phyloP scores from a whole-genome alignment of 176 grass and related monocot species.

The Elymus sibiricus region DNA sequence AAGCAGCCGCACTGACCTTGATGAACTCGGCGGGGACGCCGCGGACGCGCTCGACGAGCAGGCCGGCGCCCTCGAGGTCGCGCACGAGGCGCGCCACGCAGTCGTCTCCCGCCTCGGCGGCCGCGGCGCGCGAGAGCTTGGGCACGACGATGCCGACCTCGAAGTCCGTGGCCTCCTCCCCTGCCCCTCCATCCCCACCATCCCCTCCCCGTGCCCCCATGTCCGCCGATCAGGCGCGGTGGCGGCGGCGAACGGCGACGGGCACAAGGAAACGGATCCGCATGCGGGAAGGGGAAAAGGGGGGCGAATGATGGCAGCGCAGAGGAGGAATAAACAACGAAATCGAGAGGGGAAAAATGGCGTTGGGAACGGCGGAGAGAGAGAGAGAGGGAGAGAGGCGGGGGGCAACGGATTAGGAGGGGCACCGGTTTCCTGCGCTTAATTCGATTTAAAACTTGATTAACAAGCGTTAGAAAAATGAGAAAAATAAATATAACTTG shows the following conservation, averaged over 20 bases:
- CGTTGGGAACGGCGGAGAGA: conserved; percentile 21
- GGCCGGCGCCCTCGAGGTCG: conserved; percentile 58
- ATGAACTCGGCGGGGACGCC: conserved; percentile 86
- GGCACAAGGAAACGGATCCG: conserved; percentile 39
- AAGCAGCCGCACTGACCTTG: conserved; percentile 42
- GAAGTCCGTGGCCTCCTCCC: conserved; percentile 59
- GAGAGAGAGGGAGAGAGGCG: not conserved
- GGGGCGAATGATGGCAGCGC: not conserved
- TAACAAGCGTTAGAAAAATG: too few relatives aligned
- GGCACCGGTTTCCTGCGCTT: not conserved
- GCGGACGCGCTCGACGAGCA: conserved; percentile 72
- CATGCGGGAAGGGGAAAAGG: conserved; percentile 11
- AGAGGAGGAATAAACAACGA: conserved; percentile 13
- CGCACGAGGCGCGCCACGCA: conserved; percentile 59
- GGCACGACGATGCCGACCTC: conserved; percentile 79
- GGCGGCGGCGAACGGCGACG: not conserved
- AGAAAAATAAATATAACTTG: not conserved
- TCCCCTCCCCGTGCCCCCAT: conserved; percentile 30
- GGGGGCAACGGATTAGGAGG: conserved; percentile 32
- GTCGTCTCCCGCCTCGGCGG: conserved; percentile 15
- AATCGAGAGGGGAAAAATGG: not conserved
- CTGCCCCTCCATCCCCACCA: not conserved
- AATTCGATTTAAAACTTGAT: conserved; percentile 5
- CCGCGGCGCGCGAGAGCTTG: conserved; percentile 43
- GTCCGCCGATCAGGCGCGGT: conserved; percentile 9